A percentile compares a stretch with the other conserved stretches of the same genome.
These are phyloP conservation scores for Ascochyta clinopodiicola DNA, from an alignment of 2,329 filamentous ascomycete genomes.

Conservation along the genomic window DNA sequence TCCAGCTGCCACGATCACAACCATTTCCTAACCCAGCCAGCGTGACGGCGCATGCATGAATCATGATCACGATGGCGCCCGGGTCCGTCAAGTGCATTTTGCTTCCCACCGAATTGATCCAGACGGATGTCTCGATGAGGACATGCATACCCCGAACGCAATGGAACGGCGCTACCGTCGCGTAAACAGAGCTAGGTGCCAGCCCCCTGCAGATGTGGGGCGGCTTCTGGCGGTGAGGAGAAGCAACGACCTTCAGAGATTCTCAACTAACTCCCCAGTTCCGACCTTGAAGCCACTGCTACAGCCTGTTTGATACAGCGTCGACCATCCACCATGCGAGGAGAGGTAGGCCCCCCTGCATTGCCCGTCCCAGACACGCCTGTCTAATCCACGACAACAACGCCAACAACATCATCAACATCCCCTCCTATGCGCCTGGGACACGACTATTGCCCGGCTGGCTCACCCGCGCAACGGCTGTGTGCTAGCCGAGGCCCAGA, in stretches of 20 bases:
- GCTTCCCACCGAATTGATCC: background rate
- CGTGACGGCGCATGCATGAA: slow-evolving; percentile 1
- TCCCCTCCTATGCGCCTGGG: slow-evolving; percentile 17
- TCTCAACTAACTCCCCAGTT: slow-evolving; percentile 23
- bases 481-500: slow-evolving; percentile 7
- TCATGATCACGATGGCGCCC: background rate
- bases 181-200: slow-evolving; percentile 17
- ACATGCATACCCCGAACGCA: background rate
- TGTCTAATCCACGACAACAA: slow-evolving; percentile 1
- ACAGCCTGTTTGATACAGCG: slow-evolving; percentile 47
- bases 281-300: slow-evolving; percentile 27
- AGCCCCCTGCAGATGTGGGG: slow-evolving; percentile 10
- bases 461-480: slow-evolving; percentile 3
- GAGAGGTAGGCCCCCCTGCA: slow-evolving; percentile 45
- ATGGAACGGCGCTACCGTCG: slow-evolving; percentile 9
- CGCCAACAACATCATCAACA: too few species aligned
- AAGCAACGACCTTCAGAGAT: slow-evolving; percentile 17
- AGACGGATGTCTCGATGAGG: slow-evolving; percentile 4
- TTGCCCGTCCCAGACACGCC: slow-evolving; percentile 35
- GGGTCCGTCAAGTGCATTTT: background rate
- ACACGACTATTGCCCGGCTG: slow-evolving; percentile 12
- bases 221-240: slow-evolving; percentile 18
- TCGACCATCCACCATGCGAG: slow-evolving; percentile 47
- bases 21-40: background rate
- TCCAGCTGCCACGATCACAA: background rate